These are phyloP conservation scores for Pleurotus giganteus DNA, from an alignment of 768 basidiomycete genomes.

Conservation along the genomic window DNA sequence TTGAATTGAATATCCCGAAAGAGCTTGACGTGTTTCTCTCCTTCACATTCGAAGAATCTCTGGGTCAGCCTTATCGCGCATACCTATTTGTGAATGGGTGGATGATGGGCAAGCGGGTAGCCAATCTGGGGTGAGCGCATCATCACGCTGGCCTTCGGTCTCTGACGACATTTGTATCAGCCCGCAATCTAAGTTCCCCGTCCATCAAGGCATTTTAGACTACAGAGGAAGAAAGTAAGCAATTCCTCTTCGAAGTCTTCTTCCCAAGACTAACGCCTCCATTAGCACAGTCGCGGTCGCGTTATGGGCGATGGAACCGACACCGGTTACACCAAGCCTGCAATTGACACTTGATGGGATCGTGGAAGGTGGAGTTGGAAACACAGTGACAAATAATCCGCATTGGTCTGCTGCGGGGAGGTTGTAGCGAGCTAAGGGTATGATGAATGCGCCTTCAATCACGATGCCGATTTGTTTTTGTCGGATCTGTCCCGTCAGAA, in stretches of 20 bases:
- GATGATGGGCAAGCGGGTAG: slow-evolving; percentile 85
- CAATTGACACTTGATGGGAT: slow-evolving; percentile 52
- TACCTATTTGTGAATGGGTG: slow-evolving; percentile 83
- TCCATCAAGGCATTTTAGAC: slow-evolving; percentile 77
- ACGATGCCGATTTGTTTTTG: no score
- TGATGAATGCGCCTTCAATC: not conserved
- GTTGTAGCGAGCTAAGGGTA: not conserved
- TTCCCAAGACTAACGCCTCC: not conserved
- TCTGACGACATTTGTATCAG: slow-evolving; percentile 27
- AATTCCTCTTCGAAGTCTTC: not conserved
- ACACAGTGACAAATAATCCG: slow-evolving; percentile 57
- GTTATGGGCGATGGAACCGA: slow-evolving; percentile 63
- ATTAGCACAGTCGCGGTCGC: slow-evolving; percentile 59
- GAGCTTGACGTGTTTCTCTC: slow-evolving; percentile 69
- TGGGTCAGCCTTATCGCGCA: slow-evolving; percentile 66
- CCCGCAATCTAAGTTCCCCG: slow-evolving; percentile 80
- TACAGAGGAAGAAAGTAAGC: slow-evolving; percentile 70
- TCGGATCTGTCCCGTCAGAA: no score
- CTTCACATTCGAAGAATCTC: slow-evolving; percentile 63
- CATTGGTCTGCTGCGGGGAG: slow-evolving; percentile 43
- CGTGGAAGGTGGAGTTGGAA: slow-evolving; percentile 64
- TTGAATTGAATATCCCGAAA: slow-evolving; percentile 58
- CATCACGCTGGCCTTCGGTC: no score
- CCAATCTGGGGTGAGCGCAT: slow-evolving; percentile 54
- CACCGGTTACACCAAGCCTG: slow-evolving; percentile 47